Percentiles rank a stretch among this genome's conserved stretches.
Conservation (phyloP, 2,329 filamentous ascomycete species). For the Pyrenochaeta sp. region DNA sequence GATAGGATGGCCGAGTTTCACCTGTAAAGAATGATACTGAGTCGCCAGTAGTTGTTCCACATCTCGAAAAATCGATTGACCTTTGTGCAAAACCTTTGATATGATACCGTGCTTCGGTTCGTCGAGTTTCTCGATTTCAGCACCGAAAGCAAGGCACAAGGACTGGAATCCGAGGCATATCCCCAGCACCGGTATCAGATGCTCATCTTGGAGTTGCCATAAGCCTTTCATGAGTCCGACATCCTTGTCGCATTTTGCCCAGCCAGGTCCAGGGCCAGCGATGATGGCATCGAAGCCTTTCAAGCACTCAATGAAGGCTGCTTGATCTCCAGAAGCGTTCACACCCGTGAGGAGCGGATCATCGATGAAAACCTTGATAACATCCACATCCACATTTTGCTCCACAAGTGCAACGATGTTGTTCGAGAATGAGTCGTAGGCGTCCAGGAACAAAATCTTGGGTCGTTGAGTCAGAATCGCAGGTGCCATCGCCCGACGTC, state of each 20-base stretch:
- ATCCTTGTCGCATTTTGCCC: slow-evolving; percentile 75
- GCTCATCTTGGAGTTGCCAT: slow-evolving; percentile 70
- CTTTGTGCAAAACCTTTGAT: slow-evolving; percentile 68
- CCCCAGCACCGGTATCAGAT: slow-evolving; percentile 79
- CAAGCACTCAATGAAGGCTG: slow-evolving; percentile 57
- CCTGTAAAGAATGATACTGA: slow-evolving; percentile 75
- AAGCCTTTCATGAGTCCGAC: slow-evolving; percentile 82
- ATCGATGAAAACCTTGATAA: slow-evolving; percentile 76
- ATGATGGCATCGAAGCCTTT: slow-evolving; percentile 82
- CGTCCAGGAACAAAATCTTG: slow-evolving; percentile 86
- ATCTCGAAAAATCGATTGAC: slow-evolving; percentile 70
- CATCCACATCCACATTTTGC: slow-evolving; percentile 71
- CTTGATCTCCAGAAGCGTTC: slow-evolving; percentile 3
- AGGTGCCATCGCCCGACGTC: slow-evolving; percentile 35
- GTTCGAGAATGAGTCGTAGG: slow-evolving; percentile 96
- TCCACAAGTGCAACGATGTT: slow-evolving; percentile 88
- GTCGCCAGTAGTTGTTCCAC: slow-evolving; percentile 72
- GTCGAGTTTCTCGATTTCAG: slow-evolving; percentile 70
- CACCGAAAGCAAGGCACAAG: slow-evolving; percentile 73
- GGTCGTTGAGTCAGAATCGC: slow-evolving; percentile 33
- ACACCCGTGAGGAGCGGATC: slow-evolving; percentile 33
- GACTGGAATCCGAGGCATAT: slow-evolving; percentile 93
- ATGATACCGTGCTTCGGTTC: slow-evolving; percentile 86
- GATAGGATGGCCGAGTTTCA: slow-evolving; percentile 49
- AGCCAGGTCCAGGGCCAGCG: slow-evolving; percentile 88